A percentile compares a stretch with the other conserved stretches of the same genome.
Conservation (phyloP, 176 grass and related monocot genomes). For the Puccinellia tenuiflora region DNA sequence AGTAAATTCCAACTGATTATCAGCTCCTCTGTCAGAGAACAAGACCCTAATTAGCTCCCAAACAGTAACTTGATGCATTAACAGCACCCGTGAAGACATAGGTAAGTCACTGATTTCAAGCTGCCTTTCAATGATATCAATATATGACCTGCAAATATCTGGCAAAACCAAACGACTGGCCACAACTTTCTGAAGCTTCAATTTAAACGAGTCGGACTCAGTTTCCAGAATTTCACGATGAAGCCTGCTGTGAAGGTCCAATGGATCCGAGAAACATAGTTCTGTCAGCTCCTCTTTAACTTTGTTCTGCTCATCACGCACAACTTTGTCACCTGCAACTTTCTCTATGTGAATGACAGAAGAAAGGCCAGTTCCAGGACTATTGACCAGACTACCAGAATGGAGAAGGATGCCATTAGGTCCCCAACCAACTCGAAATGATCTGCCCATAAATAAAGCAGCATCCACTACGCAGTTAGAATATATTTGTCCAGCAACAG, state of each 20-base stretch:
- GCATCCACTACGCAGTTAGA: conserved; percentile 74
- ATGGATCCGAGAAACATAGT: conserved; percentile 53
- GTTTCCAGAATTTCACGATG: conserved; percentile 45
- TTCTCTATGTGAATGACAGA: conserved; percentile 82
- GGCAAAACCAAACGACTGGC: conserved; percentile 53
- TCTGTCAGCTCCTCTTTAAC: conserved; percentile 62
- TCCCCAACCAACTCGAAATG: conserved; percentile 93
- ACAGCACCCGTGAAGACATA: conserved; percentile 50
- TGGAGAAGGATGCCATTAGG: conserved; percentile 89
- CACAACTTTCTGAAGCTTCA: conserved; percentile 77
- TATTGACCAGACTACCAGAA: conserved; percentile 62
- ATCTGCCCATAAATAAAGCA: conserved; percentile 89
- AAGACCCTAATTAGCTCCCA: conserved; percentile 91
- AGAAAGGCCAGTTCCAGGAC: conserved; percentile 51
- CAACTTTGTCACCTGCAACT: conserved; percentile 56
- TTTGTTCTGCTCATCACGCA: conserved; percentile 59
- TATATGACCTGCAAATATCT: conserved; percentile 80
- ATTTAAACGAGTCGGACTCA: conserved; percentile 40
- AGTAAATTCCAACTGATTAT: conserved; percentile 26
- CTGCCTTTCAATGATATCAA: conserved; percentile 76
- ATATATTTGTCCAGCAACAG: conserved; percentile 56
- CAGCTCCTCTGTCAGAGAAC: conserved; percentile 61
- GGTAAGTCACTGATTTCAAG: conserved; percentile 58
- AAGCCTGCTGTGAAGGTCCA: conserved; percentile 73
- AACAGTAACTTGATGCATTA: conserved; percentile 82